Percentiles rank a stretch among this genome's conserved stretches.
Evolutionary conservation across 306 rosid genomes (phyloP).

Genomic region (Lagenaria siceraria): DNA sequence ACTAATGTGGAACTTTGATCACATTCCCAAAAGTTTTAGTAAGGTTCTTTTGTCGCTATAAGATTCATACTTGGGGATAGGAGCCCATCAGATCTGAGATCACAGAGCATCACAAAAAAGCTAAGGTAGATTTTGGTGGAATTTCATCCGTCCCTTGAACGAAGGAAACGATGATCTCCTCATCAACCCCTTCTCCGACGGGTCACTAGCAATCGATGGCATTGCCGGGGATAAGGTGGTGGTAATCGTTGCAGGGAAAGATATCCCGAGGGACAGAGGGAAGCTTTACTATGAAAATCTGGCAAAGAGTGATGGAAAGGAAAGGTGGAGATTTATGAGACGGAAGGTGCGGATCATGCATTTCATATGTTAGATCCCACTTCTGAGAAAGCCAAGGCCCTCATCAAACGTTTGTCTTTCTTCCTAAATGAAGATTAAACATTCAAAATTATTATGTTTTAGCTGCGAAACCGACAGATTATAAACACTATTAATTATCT

Average conservation of each 20-base stretch:
- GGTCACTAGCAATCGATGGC: constrained; percentile 37
- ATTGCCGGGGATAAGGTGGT: constrained; percentile 33
- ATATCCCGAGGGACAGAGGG: constrained; percentile 66
- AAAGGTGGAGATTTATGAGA: constrained; percentile 16
- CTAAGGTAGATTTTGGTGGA: constrained; percentile 87
- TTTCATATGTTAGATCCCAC: not conserved
- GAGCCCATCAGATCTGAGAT: constrained; percentile 49
- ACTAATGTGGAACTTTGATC: too few relatives aligned
- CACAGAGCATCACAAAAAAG: constrained; percentile 24
- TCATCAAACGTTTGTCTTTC: not conserved
- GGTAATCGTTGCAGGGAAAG: constrained; percentile 50
- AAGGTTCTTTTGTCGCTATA: too few relatives aligned
- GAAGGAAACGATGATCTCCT: constrained; percentile 50
- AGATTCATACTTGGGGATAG: constrained; percentile 84
- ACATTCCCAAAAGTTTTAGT: too few relatives aligned
- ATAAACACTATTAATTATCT: too few relatives aligned
- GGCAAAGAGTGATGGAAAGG: constrained; percentile 56
- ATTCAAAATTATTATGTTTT: too few relatives aligned
- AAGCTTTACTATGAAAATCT: constrained; percentile 44
- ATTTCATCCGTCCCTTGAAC: constrained; percentile 53
- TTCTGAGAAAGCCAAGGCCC: not conserved
- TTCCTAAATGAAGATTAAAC: not conserved
- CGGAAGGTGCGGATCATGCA: constrained; percentile 8
- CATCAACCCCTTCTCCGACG: constrained; percentile 66
- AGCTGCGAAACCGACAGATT: too few relatives aligned